A percentile compares a stretch with the other conserved stretches of the same genome.
These are phyloP conservation scores for Plantago lanceolata DNA, from an alignment of 305 asterid genomes.

Conservation along the genomic window DNA sequence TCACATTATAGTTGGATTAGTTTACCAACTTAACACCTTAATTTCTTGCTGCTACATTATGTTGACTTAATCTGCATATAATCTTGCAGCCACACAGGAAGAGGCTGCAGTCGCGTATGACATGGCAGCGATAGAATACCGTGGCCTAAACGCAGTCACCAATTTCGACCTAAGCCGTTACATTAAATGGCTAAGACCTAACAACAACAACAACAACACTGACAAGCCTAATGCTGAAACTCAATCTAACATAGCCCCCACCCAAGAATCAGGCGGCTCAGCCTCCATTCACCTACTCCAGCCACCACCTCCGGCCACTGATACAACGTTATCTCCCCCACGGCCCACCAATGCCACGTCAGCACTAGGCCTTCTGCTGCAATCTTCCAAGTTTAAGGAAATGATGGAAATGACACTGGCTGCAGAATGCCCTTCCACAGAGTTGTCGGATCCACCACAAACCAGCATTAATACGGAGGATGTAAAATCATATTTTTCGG, in stretches of 20 bases:
- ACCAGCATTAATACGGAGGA: constrained; percentile 26
- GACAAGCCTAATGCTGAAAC: constrained; percentile 20
- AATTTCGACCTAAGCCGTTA: constrained; percentile 79
- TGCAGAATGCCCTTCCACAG: constrained; percentile 41
- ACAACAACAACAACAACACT: constrained; percentile 9
- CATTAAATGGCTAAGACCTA: constrained; percentile 80
- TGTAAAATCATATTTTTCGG: background rate
- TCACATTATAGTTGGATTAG: constrained; percentile 30
- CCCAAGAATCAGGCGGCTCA: constrained; percentile 23
- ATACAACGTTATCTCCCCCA: constrained; percentile 26
- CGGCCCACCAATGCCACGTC: constrained; percentile 53
- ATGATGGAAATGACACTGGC: constrained; percentile 76
- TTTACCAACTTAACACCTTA: constrained; percentile 28
- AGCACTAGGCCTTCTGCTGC: constrained; percentile 68
- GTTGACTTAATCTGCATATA: constrained; percentile 6
- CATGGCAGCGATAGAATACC: constrained; percentile 82
- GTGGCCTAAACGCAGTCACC: constrained; percentile 80
- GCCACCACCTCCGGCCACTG: constrained; percentile 21
- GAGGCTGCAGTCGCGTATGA: constrained; percentile 83
- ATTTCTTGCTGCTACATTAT: background rate
- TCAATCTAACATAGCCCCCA: constrained; percentile 12
- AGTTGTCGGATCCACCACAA: constrained; percentile 34
- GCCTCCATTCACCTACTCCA: constrained; percentile 27
- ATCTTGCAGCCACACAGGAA: constrained; percentile 67
- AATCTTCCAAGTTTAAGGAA: constrained; percentile 71